Base-by-base conservation (phyloP, 139 green algal genomes). In the Ostreobium quekettii region DNA sequence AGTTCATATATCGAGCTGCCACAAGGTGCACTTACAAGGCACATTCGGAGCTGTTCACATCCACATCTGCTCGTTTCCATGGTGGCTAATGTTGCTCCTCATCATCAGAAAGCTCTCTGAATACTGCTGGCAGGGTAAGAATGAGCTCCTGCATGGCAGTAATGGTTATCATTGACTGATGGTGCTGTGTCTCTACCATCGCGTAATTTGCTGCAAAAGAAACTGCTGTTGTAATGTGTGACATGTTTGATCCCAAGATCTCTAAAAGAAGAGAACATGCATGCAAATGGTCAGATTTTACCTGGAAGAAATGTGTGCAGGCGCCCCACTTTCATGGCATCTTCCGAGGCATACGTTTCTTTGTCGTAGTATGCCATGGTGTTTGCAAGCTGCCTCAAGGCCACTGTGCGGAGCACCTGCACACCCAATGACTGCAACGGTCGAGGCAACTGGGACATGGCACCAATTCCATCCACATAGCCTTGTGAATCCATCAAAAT, bases 381-480 rank as follows among this genome's bases (percentile, higher is more conserved):
- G 84, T 89, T 93, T 48, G 88, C 83, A 35, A 57, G 79, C 65
- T 81, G 37, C 4, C 91, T 76, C 72, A 97, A 82, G 49, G 74
- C 69, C 47, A 81, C 63, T 3, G 78, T 82, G 26, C 75, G 62
- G 64, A 96, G 76, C 56, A 95, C 59, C 66, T 78, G 73, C 5
- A 96, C 81, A 1, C 88, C 83, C 42, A 90, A 56, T 39, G 48
- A 60, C 3, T 81, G 69, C 26, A 89, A 46, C 4, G 57, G 74
- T 4, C 79, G 72, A 0, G 92, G 92, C 62, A 94, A 71, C 1
- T 35, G 77, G 29, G 78, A 74, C 78, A 94, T 80, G 2, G 79
- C 69, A 1, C 90, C 91, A 6, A 97, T 80, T 31, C 92, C 92
- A 49, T 96, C 88, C 19, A 89, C 87, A 72, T 94, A 96, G 5